Evolutionary conservation across 2,329 filamentous ascomycete species (phyloP), one percentile per base, ranked within the genome.

Genomic region (Cordyceps javanica): DNA sequence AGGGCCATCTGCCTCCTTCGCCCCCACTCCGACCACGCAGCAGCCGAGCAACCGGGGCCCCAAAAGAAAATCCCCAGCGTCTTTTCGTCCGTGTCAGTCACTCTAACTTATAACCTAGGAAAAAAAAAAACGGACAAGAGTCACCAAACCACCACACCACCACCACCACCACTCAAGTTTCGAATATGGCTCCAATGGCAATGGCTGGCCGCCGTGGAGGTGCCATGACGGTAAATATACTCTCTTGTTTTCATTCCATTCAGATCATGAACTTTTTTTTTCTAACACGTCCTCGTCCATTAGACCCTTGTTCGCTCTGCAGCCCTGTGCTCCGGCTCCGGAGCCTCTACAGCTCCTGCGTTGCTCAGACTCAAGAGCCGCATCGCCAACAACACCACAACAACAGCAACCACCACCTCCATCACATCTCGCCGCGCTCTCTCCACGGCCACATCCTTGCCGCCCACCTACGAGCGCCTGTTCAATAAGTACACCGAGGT

Each of bases 391-490:
- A 60, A 57, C 23, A 56, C 26, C 14, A 30, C 19, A 5, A 30
- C 41, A 14, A 9, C 28, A n/a, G n/a, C n/a, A n/a, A n/a, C n/a
- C n/a, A n/a, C n/a, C n/a, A n/a, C n/a, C n/a, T n/a, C n/a, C n/a
- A n/a, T n/a, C n/a, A n/a, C n/a, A n/a, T n/a, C n/a, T n/a, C n/a
- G n/a, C 45, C 67, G 71, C 50, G 61, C 62, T 52, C 74, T 76
- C 60, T 78, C 75, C 46, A 73, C 70, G 50, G 70, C 69, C 59
- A 69, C 71, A 56, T 68, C 73, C 13, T 75, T 82, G 42, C 77
- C 81, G 19, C 89, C 91, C 48, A 90, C 90, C 28, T 97, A 97
- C 74, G 80, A 87, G 65, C 91, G 87, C 73, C 88, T 96, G 53
- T 81, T 92, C 69, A 82, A 81, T 67, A 89, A 87, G 65, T 87